Base-by-base conservation (phyloP, 1,284 basidiomycete genomes). In the Porogramme epimiltina region DNA sequence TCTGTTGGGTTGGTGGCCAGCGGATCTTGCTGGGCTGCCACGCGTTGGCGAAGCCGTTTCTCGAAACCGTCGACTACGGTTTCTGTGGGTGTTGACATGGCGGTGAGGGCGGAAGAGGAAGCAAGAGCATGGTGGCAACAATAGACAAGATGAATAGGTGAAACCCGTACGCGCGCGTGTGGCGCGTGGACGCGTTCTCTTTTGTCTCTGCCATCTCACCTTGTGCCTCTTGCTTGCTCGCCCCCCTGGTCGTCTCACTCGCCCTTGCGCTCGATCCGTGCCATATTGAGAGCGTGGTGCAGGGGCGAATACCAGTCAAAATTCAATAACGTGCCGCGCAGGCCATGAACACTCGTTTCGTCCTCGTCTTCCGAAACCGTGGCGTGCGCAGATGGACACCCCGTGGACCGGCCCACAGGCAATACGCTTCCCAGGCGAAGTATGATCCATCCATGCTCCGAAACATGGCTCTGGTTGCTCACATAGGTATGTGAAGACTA, bases 391-490 rank as follows among this genome's bases (percentile, higher is more conserved):
- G n/a, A 54, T 50, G 50, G 45, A 38, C 45, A 6, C 48, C 44
- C 37, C 47, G 34, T 22, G 65, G 55, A 55, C 50, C 41, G 50
- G 51, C 51, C 59, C 38, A 53, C 56, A 60, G 67, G 55, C 65
- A 62, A 34, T 72, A 71, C 54, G 61, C 75, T 10, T 72, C 75
- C 6, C 63, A 65, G 11, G 55, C 61, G 1, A 47, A 50, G 34
- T 55, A 76, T 68, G 78, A 80, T 58, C 68, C 81, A 6, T 69
- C 71, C 3, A 70, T 75, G 28, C 70, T 84, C 42, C 79, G 90
- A 41, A 93, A 93, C 62, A 85, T 93, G 66, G 91, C 91, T 20
- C 77, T 93, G 13, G 87, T 92, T 36, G 90, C 90, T 33, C 90
- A 93, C 64, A 92, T 93, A 47, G 90, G 90, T 89, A 45, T 20